A percentile compares a stretch with the other conserved stretches of the same genome.
Evolutionary conservation across 78 protist genomes (phyloP).

Genomic region (Chrysochromulina tobinii): DNA sequence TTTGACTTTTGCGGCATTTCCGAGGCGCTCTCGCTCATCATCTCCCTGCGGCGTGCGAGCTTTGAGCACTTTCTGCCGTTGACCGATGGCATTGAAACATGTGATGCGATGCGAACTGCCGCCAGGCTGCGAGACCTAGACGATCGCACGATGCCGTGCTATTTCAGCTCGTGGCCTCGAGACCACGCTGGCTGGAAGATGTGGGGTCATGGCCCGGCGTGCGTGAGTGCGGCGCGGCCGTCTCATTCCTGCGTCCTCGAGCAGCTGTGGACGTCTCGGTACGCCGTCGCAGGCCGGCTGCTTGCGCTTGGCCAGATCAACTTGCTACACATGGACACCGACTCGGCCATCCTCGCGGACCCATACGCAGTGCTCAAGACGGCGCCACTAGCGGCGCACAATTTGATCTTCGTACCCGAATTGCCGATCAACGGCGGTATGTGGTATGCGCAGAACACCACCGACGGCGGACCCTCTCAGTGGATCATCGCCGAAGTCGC

Average conservation of each 20-base stretch:
- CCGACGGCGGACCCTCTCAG: neutral
- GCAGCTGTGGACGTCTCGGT: neutral
- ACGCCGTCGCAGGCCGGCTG: neutral
- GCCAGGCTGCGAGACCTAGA: neutral
- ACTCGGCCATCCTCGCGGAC: neutral
- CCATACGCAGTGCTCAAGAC: neutral
- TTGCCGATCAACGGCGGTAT: neutral
- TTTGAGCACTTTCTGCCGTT: neutral
- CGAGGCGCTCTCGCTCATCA: neutral
- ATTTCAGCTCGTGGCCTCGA: neutral
- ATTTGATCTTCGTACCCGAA: neutral
- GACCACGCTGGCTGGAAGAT: neutral
- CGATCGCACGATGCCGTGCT: neutral
- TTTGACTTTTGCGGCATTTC: neutral
- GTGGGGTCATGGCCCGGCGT: neutral
- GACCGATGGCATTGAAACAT: neutral
- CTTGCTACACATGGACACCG: neutral
- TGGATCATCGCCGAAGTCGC: constrained; percentile 18
- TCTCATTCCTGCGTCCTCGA: neutral
- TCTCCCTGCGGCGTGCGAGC: neutral
- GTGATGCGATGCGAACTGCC: neutral
- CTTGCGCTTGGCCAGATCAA: neutral
- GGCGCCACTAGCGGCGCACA: neutral
- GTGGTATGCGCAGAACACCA: neutral
- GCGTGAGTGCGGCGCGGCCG: neutral